Base-by-base conservation (phyloP, 805 yeast species). In the Metschnikowia amazonensis region DNA sequence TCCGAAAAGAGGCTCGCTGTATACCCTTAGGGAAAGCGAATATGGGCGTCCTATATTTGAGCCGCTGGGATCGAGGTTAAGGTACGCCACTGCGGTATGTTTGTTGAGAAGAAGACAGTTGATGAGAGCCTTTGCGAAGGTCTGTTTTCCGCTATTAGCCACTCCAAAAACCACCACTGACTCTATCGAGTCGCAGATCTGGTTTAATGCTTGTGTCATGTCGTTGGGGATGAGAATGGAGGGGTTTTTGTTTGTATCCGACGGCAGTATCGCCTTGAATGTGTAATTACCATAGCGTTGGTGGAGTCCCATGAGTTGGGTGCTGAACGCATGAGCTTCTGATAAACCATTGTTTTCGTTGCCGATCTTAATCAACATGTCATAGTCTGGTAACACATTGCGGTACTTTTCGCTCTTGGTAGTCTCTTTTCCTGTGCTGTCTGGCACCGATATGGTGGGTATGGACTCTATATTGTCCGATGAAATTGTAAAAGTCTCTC, bases 31-130 rank as follows among this genome's bases (percentile, higher is more conserved):
- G 0, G 95, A 80, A 2, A 89, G 64, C 35, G 84, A 77, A 27
- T 84, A 89, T 0, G 96, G 94, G 7, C 70, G 69, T 0, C 89
- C 80, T 51, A 75, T 81, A 56, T 86, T 95, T 0, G 95, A 81
- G 59, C 89, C 96, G 0, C 95, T 96, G 0, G 97, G 96, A 59
- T 90, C 98, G 1, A 88, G 60, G 55, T 90, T 97, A 33, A 90
- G 53, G 31, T 81, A 75, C 17, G 75, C 71, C 2, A 82, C 64
- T 0, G 66, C 59, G 0, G 59, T 46, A 1, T 53, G 47, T 4
- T 55, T 54, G 3, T 55, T 52, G 3, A 61, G 57, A 3, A 78
- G 56, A 1, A 80, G 53, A 18, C 65, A 65, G 53, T 86, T 85
- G 4, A 79, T 45, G 5, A 88, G 59, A 2, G 79, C 49, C 50